Evolutionary conservation across 805 yeast genomes (phyloP).

Genomic region (Maudiozyma turicensis): DNA sequence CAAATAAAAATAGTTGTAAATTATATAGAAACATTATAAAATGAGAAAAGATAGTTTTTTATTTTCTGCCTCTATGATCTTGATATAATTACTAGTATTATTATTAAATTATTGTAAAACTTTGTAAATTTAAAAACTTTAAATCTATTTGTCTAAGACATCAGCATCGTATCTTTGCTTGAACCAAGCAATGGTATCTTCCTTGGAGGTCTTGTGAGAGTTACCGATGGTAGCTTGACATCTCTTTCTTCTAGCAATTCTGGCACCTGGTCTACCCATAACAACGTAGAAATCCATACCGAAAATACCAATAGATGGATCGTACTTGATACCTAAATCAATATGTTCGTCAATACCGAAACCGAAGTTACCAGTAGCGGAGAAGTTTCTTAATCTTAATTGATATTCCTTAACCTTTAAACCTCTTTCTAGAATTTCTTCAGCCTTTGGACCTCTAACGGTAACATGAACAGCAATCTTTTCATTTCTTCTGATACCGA

Average conservation of each 20-base stretch:
- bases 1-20: too few species aligned
- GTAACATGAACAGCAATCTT: conserved; percentile 99
- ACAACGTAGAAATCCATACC: conserved; percentile 99
- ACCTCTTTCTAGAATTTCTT: conserved; percentile 99
- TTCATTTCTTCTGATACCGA: conserved; percentile 99
- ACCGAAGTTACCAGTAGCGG: conserved; percentile 99
- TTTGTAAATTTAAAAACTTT: not conserved
- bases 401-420: conserved; percentile 99
- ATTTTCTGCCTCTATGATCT: too few species aligned
- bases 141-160: conserved; percentile 67
- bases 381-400: conserved; percentile 88
- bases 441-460: conserved; percentile 99
- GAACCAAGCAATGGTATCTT: conserved; percentile 97
- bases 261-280: conserved; percentile 98
- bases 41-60: too few species aligned
- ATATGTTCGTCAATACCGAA: conserved; percentile 99
- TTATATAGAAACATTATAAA: too few species aligned
- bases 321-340: conserved; percentile 99
- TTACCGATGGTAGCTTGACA: conserved; percentile 80
- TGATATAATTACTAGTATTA: too few species aligned
- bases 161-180: conserved; percentile 99
- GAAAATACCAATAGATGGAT: conserved; percentile 98
- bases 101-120: not conserved
- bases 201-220: conserved; percentile 84
- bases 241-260: conserved; percentile 98